Conservation (phyloP, 1,284 basidiomycete genomes). For the Malassezia obtusa region DNA sequence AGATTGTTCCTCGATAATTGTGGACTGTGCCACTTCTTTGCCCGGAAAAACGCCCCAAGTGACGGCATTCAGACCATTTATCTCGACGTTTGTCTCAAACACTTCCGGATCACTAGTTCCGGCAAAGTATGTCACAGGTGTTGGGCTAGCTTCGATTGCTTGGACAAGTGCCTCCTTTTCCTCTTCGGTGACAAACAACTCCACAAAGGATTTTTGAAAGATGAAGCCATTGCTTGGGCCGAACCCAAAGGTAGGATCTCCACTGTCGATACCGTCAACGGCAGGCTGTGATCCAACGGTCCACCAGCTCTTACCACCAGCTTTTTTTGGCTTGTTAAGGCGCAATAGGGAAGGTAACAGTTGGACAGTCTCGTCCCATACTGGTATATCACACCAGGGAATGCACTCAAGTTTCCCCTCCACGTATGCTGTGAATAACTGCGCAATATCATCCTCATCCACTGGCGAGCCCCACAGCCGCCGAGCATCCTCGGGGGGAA, state of each 20-base stretch:
- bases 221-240: conserved; percentile 84
- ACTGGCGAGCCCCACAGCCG: conserved; percentile 73
- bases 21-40: conserved; percentile 51
- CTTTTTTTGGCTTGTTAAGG: conserved; percentile 53
- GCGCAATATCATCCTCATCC: conserved; percentile 61
- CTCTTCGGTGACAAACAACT: conserved; percentile 70
- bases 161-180: conserved; percentile 61
- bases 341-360: conserved; percentile 70
- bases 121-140: conserved; percentile 72
- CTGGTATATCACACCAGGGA: conserved; percentile 78
- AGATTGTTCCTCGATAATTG: conserved; percentile 50
- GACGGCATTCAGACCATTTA: conserved; percentile 50
- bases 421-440: conserved; percentile 70
- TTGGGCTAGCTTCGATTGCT: conserved; percentile 56
- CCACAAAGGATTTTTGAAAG: conserved; percentile 94
- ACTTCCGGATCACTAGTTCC: conserved; percentile 55
- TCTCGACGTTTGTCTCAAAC: conserved; percentile 46
- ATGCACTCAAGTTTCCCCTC: conserved; percentile 60
- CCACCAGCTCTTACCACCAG: conserved; percentile 58
- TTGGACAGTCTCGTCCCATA: conserved; percentile 71
- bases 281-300: conserved; percentile 88
- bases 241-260: conserved; percentile 67
- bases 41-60: conserved; percentile 52
- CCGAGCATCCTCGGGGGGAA: conserved; percentile 57
- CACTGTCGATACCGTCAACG: conserved; percentile 35